These are phyloP conservation scores for Rosellinia necatrix DNA, from an alignment of 2,329 filamentous ascomycete genomes.

Conservation along the genomic window DNA sequence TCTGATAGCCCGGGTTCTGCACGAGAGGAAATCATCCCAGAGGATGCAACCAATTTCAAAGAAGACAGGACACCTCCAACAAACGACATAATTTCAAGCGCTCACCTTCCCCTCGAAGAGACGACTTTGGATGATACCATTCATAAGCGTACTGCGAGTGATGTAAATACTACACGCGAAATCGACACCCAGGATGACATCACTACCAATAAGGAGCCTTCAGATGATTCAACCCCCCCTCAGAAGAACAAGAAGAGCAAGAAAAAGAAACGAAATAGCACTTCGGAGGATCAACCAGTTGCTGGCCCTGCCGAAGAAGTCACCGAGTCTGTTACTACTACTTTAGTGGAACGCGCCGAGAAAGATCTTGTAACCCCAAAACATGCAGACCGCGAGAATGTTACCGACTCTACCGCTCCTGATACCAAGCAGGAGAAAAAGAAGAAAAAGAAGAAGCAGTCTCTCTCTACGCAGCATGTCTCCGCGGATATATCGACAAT, in stretches of 20 bases:
- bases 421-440: constrained; percentile 32
- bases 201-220: neutral
- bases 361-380: constrained; percentile 14
- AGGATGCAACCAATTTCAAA: neutral
- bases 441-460: constrained; percentile 39
- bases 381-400: constrained; percentile 8
- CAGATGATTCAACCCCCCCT: constrained; percentile 17
- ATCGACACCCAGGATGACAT: neutral
- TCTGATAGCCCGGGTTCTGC: neutral
- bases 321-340: neutral
- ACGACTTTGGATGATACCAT: neutral
- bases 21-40: neutral
- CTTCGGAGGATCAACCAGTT: constrained; percentile 9
- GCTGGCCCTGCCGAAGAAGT: neutral
- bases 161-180: neutral
- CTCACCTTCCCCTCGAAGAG: neutral
- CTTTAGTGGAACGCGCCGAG: neutral
- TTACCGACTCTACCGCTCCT: constrained; percentile 8
- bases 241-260: constrained; percentile 40
- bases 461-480: neutral
- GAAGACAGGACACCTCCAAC: neutral
- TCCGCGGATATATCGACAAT: too few species aligned
- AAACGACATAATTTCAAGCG: neutral
- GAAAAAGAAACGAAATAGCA: constrained; percentile 30
- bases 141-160: neutral